Evolutionary conservation across 148 eudicot genomes (phyloP).

Genomic region (Amaranthus palmeri): DNA sequence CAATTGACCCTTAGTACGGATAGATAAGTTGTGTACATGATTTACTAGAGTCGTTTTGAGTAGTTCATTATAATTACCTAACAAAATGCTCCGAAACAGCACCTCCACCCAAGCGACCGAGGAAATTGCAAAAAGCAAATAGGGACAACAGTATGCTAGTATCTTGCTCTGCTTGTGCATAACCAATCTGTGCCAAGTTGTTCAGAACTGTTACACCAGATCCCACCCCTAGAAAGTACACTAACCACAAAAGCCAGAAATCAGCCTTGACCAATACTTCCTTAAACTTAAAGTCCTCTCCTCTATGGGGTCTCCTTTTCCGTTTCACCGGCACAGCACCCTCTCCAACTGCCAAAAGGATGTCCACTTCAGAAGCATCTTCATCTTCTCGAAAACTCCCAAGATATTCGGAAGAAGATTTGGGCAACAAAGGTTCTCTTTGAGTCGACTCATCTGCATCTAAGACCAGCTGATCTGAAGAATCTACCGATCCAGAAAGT

Average conservation of each 20-base stretch:
- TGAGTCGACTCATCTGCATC: slow-evolving; percentile 23
- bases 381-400: slow-evolving; percentile 48
- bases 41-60: neutral
- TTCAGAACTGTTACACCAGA: slow-evolving; percentile 83
- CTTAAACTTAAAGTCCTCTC: slow-evolving; percentile 70
- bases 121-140: slow-evolving; percentile 72
- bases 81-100: slow-evolving; percentile 73
- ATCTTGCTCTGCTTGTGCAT: slow-evolving; percentile 53
- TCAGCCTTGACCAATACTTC: slow-evolving; percentile 85
- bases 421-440: slow-evolving; percentile 25
- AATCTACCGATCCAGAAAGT: slow-evolving; percentile 24
- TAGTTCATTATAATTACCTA: slow-evolving; percentile 37
- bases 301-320: slow-evolving; percentile 78
- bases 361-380: slow-evolving; percentile 50
- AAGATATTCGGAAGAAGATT: slow-evolving; percentile 21
- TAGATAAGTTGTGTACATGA: no score
- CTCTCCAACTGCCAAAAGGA: slow-evolving; percentile 73
- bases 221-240: slow-evolving; percentile 81
- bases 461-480: slow-evolving; percentile 35
- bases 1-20: no score
- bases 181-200: slow-evolving; percentile 84
- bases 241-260: slow-evolving; percentile 87
- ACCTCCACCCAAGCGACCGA: slow-evolving; percentile 86
- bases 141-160: slow-evolving; percentile 61
- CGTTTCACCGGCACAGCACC: slow-evolving; percentile 61